Conservation (phyloP, 148 eudicot genomes). For the Heliosperma pusillum region DNA sequence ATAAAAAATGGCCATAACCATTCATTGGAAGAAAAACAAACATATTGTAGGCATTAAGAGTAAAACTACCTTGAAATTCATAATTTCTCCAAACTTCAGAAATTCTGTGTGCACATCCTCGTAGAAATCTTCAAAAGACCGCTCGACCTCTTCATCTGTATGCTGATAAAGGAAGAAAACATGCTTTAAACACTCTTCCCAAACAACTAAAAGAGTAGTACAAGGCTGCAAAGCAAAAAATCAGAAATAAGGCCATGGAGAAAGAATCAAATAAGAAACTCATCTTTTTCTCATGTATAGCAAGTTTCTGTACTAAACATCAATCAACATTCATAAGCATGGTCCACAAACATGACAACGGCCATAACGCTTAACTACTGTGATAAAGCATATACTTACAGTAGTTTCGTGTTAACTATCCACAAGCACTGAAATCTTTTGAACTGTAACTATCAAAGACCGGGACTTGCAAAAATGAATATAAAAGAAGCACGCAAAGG, state of each 20-base stretch:
- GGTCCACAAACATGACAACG: not conserved
- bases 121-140: slow-evolving; percentile 80
- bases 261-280: not conserved
- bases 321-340: not conserved
- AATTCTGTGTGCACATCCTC: slow-evolving; percentile 99
- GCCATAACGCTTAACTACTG: not conserved
- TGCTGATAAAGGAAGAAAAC: slow-evolving; percentile 42
- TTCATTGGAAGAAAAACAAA: slow-evolving; percentile 8
- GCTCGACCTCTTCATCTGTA: slow-evolving; percentile 87
- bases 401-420: not conserved
- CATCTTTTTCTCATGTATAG: not conserved
- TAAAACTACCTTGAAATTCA: slow-evolving; percentile 78
- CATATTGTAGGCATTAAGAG: slow-evolving; percentile 9
- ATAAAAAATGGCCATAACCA: slow-evolving; percentile 1
- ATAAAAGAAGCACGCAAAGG: not conserved
- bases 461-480: not conserved
- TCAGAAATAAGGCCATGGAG: not conserved
- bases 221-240: not conserved
- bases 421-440: not conserved
- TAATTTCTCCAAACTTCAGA: slow-evolving; percentile 84
- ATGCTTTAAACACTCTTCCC: slow-evolving; percentile 18
- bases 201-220: slow-evolving; percentile 6
- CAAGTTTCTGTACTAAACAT: not conserved
- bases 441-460: too few relatives aligned
- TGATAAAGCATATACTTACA: not conserved